phyloP scores from a whole-genome alignment of 306 rosid species.

The Potentilla sterilis region DNA sequence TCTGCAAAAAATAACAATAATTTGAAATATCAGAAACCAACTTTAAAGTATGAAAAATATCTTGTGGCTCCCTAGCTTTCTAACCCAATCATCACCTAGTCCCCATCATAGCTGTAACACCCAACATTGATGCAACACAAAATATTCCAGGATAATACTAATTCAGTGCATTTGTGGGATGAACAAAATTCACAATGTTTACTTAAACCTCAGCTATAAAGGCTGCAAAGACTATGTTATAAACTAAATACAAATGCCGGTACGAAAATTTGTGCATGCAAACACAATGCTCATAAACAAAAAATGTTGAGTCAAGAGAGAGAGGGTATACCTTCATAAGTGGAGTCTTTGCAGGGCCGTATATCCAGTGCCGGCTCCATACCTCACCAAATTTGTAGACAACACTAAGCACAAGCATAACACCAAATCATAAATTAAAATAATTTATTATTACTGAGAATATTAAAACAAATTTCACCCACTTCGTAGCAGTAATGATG shows the following conservation, averaged over 20 bases:
- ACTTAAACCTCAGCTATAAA: not conserved
- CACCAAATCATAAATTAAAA: not conserved
- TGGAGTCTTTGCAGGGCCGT: conserved; percentile 20
- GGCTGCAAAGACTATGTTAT: not conserved
- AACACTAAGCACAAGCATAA: conserved; percentile 25
- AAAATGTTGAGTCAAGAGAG: not conserved
- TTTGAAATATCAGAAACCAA: not conserved
- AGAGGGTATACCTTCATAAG: conserved; percentile 21
- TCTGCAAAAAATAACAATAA: not conserved
- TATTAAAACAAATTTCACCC: not conserved
- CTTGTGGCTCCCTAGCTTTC: not conserved
- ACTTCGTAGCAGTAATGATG: not conserved
- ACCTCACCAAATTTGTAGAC: conserved; percentile 4
- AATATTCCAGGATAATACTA: no score
- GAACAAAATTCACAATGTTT: not conserved
- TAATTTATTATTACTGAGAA: not conserved
- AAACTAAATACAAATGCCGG: not conserved
- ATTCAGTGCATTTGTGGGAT: not conserved
- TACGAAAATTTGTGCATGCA: not conserved
- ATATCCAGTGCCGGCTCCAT: conserved; percentile 43
- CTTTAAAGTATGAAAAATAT: not conserved
- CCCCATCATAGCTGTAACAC: not conserved
- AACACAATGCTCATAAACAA: not conserved
- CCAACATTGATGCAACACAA: no score
- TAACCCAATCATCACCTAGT: not conserved